Conservation (phyloP, 352 stramenopile species). For the Elongisporangium prolatum region DNA sequence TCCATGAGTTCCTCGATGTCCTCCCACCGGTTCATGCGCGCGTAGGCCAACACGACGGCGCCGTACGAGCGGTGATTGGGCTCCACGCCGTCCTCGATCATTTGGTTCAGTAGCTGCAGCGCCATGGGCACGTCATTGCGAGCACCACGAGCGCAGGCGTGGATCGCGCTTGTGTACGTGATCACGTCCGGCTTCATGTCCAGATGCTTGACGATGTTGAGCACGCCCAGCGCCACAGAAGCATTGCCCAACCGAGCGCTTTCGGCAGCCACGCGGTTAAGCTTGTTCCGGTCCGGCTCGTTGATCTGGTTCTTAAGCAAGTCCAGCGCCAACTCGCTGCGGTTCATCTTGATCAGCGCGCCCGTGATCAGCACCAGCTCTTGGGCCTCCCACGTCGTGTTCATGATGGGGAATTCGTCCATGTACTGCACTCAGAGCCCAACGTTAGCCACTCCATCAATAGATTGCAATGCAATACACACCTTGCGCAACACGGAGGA, state of each 20-base stretch:
- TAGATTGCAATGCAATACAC: neutral
- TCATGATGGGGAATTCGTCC: conserved; percentile 58
- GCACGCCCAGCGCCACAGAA: conserved; percentile 54
- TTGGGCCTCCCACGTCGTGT: conserved; percentile 59
- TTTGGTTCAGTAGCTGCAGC: conserved; percentile 73
- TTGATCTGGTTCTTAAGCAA: conserved; percentile 63
- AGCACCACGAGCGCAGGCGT: conserved; percentile 61
- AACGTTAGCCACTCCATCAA: conserved; percentile 4
- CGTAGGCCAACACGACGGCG: conserved; percentile 61
- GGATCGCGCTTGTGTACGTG: conserved; percentile 79
- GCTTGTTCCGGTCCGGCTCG: conserved; percentile 30
- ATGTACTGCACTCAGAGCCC: conserved; percentile 34
- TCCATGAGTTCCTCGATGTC: conserved; percentile 62
- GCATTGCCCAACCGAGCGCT: conserved; percentile 64
- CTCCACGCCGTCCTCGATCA: conserved; percentile 48
- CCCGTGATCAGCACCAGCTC: conserved; percentile 74
- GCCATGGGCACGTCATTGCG: conserved; percentile 42
- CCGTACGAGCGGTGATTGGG: conserved; percentile 78
- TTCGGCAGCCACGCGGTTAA: conserved; percentile 68
- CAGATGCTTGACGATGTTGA: conserved; percentile 71
- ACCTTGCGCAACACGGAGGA: conserved; percentile 52
- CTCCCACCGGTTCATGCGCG: conserved; percentile 59
- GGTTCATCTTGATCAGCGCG: conserved; percentile 73
- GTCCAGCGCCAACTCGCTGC: conserved; percentile 43
- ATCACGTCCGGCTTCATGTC: conserved; percentile 57